Conservation (phyloP, 2,329 filamentous ascomycete species). For the Chaetomium strumarium region DNA sequence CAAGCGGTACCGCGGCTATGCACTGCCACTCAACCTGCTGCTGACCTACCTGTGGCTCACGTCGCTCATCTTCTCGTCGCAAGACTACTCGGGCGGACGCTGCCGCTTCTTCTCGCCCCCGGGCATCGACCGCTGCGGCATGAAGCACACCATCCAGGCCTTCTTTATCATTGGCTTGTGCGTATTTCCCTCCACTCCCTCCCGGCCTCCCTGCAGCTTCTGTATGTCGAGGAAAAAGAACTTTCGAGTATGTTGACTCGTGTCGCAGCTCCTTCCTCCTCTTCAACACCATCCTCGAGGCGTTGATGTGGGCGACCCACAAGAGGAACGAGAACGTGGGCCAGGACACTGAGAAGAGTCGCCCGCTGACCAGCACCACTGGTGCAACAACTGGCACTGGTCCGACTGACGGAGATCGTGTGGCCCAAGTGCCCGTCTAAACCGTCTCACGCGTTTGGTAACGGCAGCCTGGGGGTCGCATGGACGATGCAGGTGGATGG, state of each 20-base stretch:
- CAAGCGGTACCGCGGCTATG: constrained; percentile 23
- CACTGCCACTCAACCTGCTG: constrained; percentile 20
- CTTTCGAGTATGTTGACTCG: background rate
- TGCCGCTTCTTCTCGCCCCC: constrained; percentile 15
- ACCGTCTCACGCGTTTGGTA: background rate
- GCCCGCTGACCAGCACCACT: constrained; percentile 5
- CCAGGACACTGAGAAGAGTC: constrained; percentile 10
- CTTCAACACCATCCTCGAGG: constrained; percentile 21
- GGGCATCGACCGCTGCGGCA: constrained; percentile 7
- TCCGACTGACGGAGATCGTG: constrained; percentile 1
- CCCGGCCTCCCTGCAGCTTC: too few relatives aligned
- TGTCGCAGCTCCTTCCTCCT: constrained; percentile 16
- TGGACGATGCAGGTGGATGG: too few relatives aligned
- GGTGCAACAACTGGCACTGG: background rate
- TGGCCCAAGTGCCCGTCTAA: background rate
- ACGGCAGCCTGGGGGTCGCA: background rate
- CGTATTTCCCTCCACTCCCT: constrained; percentile 6
- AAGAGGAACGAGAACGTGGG: background rate
- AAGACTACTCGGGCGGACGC: constrained; percentile 19
- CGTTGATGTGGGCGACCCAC: constrained; percentile 21
- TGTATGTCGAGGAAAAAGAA: too few relatives aligned
- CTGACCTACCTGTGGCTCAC: constrained; percentile 25
- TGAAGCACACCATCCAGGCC: constrained; percentile 22
- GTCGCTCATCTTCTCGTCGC: constrained; percentile 22
- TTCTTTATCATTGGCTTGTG: constrained; percentile 25